Percentiles rank a stretch among this genome's conserved stretches.
Conservation (phyloP, 1,284 basidiomycete species). For the Wolfiporia cocos region DNA sequence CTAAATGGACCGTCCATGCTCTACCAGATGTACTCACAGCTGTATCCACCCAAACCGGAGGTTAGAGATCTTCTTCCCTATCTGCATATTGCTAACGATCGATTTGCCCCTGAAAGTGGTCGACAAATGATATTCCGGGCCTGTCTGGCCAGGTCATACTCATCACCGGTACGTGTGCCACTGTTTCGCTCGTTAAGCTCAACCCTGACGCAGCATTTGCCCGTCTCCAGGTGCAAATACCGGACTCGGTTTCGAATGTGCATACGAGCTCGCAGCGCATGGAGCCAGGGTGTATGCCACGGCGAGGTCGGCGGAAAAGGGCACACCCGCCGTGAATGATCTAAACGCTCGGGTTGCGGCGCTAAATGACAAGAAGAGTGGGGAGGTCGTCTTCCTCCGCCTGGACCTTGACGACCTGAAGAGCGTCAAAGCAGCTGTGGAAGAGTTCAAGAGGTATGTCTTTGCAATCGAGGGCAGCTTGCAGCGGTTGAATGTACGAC, state of each 20-base stretch:
- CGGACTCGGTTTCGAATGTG: constrained; percentile 2
- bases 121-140: background rate
- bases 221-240: constrained; percentile 4
- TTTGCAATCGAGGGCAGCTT: background rate
- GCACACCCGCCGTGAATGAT: background rate
- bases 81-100: no score
- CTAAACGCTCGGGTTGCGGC: background rate
- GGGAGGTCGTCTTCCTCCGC: constrained; percentile 9
- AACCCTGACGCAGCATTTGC: background rate
- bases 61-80: no score
- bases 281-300: constrained; percentile 3
- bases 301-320: constrained; percentile 1
- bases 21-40: no score
- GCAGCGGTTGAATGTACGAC: background rate
- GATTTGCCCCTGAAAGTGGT: no score
- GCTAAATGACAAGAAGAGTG: background rate
- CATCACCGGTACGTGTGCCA: background rate
- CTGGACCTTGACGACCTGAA: constrained; percentile 2
- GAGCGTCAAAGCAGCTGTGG: constrained; percentile 2
- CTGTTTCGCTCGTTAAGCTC: background rate
- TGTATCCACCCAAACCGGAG: no score
- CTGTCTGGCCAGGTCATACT: constrained; percentile 1
- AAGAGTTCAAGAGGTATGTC: constrained; percentile 1
- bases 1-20: no score
- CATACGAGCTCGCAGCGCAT: background rate